A percentile compares a stretch with the other conserved stretches of the same genome.
phyloP scores from a whole-genome alignment of 1,284 basidiomycete genomes.

The Pisolithus thermaeus region DNA sequence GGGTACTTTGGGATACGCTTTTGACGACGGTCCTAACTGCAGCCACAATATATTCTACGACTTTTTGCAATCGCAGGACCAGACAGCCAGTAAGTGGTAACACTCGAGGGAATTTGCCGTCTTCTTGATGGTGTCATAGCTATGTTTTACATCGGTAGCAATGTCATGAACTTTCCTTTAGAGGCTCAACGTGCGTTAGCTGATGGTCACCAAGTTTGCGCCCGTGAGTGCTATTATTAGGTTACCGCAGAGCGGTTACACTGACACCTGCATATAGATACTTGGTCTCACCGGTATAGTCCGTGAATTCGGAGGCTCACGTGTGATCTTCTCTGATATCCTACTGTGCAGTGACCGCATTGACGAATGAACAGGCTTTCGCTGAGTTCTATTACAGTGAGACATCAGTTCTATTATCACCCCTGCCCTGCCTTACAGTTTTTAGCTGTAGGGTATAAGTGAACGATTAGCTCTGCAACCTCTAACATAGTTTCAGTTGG shows the following conservation, averaged over 20 bases:
- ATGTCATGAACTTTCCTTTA: constrained; percentile 65
- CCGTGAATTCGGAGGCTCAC: not conserved
- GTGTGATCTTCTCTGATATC: not conserved
- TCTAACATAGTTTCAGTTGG: constrained; percentile 30
- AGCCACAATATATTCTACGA: constrained; percentile 60
- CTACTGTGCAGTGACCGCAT: constrained; percentile 51
- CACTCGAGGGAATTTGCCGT: not conserved
- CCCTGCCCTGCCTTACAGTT: not conserved
- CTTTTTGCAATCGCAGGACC: constrained; percentile 53
- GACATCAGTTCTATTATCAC: constrained; percentile 9
- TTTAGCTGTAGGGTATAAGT: constrained; percentile 16
- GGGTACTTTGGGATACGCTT: constrained; percentile 55
- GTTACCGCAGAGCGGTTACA: not conserved
- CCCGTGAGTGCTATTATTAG: constrained; percentile 35
- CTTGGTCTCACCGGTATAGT: constrained; percentile 61
- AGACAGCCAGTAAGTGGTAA: constrained; percentile 57
- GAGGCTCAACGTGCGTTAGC: constrained; percentile 63
- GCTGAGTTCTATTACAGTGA: constrained; percentile 76
- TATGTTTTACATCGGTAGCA: constrained; percentile 77
- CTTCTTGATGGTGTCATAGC: constrained; percentile 29
- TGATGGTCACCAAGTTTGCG: constrained; percentile 61
- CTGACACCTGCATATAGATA: constrained; percentile 32
- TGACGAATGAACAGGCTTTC: constrained; percentile 68
- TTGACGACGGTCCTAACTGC: constrained; percentile 74
- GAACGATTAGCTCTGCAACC: too few relatives aligned